Percentiles rank a stretch among this genome's conserved stretches.
Conservation (phyloP, 148 eudicot species). For the Rhododendron williamsianum region DNA sequence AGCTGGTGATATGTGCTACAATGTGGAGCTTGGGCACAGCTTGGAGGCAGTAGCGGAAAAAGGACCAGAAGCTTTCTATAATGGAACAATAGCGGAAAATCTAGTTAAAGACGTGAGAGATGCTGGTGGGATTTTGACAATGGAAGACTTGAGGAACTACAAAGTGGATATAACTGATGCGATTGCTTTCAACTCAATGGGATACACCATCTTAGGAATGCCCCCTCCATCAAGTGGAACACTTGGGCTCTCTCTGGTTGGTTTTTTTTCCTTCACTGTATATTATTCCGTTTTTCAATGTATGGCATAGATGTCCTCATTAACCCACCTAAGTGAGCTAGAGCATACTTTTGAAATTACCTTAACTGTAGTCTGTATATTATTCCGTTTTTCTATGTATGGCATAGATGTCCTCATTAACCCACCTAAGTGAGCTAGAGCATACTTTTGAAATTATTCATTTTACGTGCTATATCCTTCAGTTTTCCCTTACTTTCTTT, state of each 20-base stretch:
- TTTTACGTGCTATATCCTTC: background rate
- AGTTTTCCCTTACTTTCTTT: background rate
- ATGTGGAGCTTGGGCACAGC: constrained; percentile 55
- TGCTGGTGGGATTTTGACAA: constrained; percentile 79
- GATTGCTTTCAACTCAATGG: constrained; percentile 55
- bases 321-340: background rate
- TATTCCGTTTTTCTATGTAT: background rate
- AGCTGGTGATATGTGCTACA: constrained; percentile 79
- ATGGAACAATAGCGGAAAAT: constrained; percentile 64
- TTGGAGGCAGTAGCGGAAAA: constrained; percentile 64
- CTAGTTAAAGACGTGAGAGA: constrained; percentile 63
- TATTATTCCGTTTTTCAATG: background rate
- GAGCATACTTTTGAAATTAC: background rate
- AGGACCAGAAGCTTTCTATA: constrained; percentile 64
- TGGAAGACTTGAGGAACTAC: constrained; percentile 79
- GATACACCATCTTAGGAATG: constrained; percentile 73
- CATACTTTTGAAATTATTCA: background rate
- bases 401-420: background rate
- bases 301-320: background rate
- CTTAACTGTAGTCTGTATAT: too few relatives aligned
- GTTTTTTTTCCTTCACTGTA: constrained; percentile 9
- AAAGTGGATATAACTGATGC: constrained; percentile 52
- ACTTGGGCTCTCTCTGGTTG: constrained; percentile 72
- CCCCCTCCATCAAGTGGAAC: constrained; percentile 97
- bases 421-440: background rate